Conservation (phyloP, 805 yeast species). For the Schwanniomyces sp. region DNA sequence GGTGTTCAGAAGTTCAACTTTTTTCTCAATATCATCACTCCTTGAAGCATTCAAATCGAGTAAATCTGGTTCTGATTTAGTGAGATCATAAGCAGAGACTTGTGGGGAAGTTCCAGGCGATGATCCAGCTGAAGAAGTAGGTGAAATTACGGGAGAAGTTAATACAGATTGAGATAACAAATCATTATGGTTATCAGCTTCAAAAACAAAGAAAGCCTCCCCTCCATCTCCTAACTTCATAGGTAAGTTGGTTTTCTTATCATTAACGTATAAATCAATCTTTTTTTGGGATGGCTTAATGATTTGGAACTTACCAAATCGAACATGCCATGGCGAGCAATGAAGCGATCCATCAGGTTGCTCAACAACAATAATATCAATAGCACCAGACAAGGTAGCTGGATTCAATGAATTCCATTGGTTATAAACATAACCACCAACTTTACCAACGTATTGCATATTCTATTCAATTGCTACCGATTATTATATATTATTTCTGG, state of each 20-base stretch:
- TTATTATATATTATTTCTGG: neutral
- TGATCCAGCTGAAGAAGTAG: conserved; percentile 59
- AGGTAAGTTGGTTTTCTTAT: conserved; percentile 73
- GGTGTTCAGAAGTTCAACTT: conserved; percentile 20
- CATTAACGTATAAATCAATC: conserved; percentile 87
- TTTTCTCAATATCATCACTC: conserved; percentile 29
- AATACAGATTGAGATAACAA: conserved; percentile 75
- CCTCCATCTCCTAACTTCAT: conserved; percentile 98
- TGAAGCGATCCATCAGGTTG: conserved; percentile 77
- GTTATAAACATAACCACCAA: conserved; percentile 90
- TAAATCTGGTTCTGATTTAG: conserved; percentile 29
- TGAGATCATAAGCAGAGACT: conserved; percentile 10
- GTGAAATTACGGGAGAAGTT: conserved; percentile 82
- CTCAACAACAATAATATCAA: conserved; percentile 93
- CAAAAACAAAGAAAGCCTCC: conserved; percentile 96
- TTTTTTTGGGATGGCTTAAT: conserved; percentile 93
- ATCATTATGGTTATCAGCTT: conserved; percentile 57
- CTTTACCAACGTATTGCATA: conserved; percentile 97
- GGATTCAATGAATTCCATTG: conserved; percentile 98
- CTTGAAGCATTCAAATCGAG: conserved; percentile 28
- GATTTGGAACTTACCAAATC: conserved; percentile 93
- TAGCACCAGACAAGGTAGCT: conserved; percentile 94
- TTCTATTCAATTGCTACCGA: neutral
- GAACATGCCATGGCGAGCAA: conserved; percentile 94
- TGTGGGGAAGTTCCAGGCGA: conserved; percentile 25